Percentiles rank a stretch among this genome's conserved stretches.
Conservation (phyloP, 2,329 filamentous ascomycete genomes). For the Alternaria incomplexa region DNA sequence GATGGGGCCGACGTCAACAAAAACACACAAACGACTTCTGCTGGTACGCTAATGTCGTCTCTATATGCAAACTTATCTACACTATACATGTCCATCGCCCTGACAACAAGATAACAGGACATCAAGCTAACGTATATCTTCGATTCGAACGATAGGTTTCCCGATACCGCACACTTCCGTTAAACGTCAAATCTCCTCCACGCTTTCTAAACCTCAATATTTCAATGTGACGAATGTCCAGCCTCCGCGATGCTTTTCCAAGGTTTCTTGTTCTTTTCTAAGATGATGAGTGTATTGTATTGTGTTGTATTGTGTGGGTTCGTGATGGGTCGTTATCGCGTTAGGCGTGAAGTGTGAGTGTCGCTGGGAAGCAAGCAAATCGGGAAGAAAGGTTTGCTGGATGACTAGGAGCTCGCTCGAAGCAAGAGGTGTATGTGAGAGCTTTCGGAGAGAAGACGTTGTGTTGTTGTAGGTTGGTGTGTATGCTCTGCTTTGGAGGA, state of each 20-base stretch:
- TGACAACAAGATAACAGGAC: not conserved
- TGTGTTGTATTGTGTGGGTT: not conserved
- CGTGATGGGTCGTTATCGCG: not conserved
- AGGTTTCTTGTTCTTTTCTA: not conserved
- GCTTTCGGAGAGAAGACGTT: too few relatives aligned
- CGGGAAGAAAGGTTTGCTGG: not conserved
- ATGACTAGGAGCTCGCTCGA: too few relatives aligned
- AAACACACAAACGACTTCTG: not conserved
- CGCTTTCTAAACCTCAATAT: not conserved
- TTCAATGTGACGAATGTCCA: not conserved
- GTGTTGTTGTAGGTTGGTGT: not conserved
- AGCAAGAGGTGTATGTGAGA: not conserved
- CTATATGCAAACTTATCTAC: not conserved
- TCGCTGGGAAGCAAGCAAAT: not conserved
- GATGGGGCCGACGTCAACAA: not conserved
- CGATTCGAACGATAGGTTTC: too few relatives aligned
- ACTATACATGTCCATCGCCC: not conserved
- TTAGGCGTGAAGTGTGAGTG: not conserved
- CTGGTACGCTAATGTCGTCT: not conserved
- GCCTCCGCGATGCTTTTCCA: not conserved
- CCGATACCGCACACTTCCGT: too few relatives aligned
- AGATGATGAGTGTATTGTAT: not conserved
- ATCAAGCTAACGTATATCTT: not conserved
- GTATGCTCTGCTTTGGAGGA: accelerated
- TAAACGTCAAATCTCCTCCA: not conserved